These are phyloP conservation scores for Petasospora rhodanensis DNA, from an alignment of 1,139 yeast genomes.

Conservation along the genomic window DNA sequence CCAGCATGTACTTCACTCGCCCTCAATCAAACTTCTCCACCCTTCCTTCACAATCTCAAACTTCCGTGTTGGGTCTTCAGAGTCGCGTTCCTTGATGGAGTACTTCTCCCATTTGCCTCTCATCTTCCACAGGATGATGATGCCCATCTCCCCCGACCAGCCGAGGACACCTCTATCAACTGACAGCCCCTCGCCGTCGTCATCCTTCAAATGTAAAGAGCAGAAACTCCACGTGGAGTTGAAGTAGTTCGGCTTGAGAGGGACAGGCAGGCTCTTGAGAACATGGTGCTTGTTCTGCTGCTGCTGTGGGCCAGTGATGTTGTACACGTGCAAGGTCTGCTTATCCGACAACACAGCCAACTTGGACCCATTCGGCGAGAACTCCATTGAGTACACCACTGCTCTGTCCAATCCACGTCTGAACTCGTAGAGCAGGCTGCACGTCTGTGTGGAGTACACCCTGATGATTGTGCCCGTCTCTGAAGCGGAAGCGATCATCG, in stretches of 20 bases:
- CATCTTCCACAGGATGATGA: slow-evolving; percentile 67
- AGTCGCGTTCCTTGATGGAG: slow-evolving; percentile 51
- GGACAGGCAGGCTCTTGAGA: slow-evolving; percentile 60
- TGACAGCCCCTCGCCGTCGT: slow-evolving; percentile 23
- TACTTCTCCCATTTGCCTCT: slow-evolving; percentile 84
- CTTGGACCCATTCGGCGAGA: slow-evolving; percentile 69
- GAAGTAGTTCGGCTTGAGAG: slow-evolving; percentile 65
- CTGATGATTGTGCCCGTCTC: slow-evolving; percentile 83
- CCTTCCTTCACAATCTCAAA: slow-evolving; percentile 71
- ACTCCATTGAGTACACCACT: slow-evolving; percentile 72
- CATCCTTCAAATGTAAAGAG: slow-evolving; percentile 56
- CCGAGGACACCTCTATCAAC: slow-evolving; percentile 66
- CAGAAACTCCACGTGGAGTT: slow-evolving; percentile 89
- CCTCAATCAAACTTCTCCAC: slow-evolving; percentile 56
- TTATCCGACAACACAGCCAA: slow-evolving; percentile 88
- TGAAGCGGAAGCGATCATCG: slow-evolving; percentile 82
- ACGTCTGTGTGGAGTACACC: slow-evolving; percentile 68
- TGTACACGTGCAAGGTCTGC: slow-evolving; percentile 81
- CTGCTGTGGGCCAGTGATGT: slow-evolving; percentile 33
- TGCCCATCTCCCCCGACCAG: slow-evolving; percentile 68
- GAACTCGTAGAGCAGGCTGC: slow-evolving; percentile 75
- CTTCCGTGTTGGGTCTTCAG: slow-evolving; percentile 25
- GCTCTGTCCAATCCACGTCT: slow-evolving; percentile 89
- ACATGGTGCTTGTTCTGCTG: slow-evolving; percentile 59
- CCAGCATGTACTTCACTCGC: neutral